A percentile compares a stretch with the other conserved stretches of the same genome.
Conservation (phyloP, 164 flowering plant species). For the Chimonanthus praecox region DNA sequence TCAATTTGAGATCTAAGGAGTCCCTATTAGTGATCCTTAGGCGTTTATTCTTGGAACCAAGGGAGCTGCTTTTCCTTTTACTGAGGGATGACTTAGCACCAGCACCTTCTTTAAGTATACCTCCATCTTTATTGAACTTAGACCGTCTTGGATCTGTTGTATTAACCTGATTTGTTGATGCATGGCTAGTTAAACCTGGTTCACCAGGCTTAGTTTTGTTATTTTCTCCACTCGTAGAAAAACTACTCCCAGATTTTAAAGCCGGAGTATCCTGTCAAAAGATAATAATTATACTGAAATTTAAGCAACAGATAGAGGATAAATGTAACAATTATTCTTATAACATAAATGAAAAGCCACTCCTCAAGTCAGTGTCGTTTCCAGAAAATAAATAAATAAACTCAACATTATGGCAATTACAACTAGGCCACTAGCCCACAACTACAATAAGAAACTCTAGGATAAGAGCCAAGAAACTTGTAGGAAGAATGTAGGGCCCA, state of each 20-base stretch:
- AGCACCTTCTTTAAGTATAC: slow-evolving; percentile 42
- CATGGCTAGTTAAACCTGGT: slow-evolving; percentile 20
- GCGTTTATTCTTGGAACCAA: slow-evolving; percentile 63
- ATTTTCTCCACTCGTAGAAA: slow-evolving; percentile 35
- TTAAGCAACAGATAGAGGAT: neutral
- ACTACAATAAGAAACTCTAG: neutral
- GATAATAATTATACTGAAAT: neutral
- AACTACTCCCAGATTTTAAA: slow-evolving; percentile 21
- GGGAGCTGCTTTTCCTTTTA: slow-evolving; percentile 60
- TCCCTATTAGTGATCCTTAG: slow-evolving; percentile 53
- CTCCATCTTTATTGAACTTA: slow-evolving; percentile 53
- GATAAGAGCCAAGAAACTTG: neutral
- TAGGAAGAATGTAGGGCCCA: too few species aligned
- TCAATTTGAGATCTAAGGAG: slow-evolving; percentile 62
- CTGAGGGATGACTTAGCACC: slow-evolving; percentile 34
- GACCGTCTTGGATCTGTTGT: slow-evolving; percentile 43
- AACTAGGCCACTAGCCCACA: neutral
- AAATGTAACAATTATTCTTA: neutral
- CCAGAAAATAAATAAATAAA: too few species aligned
- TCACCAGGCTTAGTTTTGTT: slow-evolving; percentile 20
- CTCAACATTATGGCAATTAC: neutral
- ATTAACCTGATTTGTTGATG: slow-evolving; percentile 35
- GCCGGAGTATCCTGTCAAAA: slow-evolving; percentile 20
- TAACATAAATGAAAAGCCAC: neutral
- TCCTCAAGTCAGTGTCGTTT: neutral